A percentile compares a stretch with the other conserved stretches of the same genome.
Conservation (phyloP, 306 rosid species). For the Vigna hirtella region DNA sequence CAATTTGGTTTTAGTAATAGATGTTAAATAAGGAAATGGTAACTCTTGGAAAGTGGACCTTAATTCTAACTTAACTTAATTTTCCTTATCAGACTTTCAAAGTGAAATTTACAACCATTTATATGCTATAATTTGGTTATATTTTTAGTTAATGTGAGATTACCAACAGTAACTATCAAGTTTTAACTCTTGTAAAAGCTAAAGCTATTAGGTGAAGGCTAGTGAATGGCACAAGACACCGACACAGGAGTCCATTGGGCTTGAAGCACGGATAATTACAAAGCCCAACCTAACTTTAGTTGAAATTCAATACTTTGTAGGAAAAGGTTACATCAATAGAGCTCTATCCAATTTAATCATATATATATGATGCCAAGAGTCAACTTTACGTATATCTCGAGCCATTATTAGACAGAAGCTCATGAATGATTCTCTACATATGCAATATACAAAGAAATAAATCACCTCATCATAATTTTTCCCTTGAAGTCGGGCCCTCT, state of each 20-base stretch:
- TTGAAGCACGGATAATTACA: not conserved
- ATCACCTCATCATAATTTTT: conserved; percentile 91
- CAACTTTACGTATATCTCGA: not conserved
- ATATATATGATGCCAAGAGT: not conserved
- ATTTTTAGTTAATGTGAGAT: too few relatives aligned
- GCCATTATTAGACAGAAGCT: not conserved
- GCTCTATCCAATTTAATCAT: conserved; percentile 16
- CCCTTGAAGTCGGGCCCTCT: conserved; percentile 90
- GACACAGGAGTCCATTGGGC: not conserved
- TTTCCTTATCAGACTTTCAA: too few relatives aligned
- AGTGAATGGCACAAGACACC: not conserved
- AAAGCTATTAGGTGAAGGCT: conserved; percentile 11
- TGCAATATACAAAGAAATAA: not conserved
- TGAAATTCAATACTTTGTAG: not conserved
- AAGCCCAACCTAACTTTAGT: not conserved
- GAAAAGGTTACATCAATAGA: conserved; percentile 4
- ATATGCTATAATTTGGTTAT: too few relatives aligned
- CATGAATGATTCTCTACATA: not conserved
- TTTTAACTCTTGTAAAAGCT: not conserved
- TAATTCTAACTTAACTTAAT: too few relatives aligned
- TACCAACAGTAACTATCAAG: conserved; percentile 39
- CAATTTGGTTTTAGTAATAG: not conserved
- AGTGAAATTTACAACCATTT: too few relatives aligned
- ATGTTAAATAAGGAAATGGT: not conserved
- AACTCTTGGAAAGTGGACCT: too few relatives aligned